Base-by-base conservation (phyloP, 306 rosid species). In the Prunus kanzakura region DNA sequence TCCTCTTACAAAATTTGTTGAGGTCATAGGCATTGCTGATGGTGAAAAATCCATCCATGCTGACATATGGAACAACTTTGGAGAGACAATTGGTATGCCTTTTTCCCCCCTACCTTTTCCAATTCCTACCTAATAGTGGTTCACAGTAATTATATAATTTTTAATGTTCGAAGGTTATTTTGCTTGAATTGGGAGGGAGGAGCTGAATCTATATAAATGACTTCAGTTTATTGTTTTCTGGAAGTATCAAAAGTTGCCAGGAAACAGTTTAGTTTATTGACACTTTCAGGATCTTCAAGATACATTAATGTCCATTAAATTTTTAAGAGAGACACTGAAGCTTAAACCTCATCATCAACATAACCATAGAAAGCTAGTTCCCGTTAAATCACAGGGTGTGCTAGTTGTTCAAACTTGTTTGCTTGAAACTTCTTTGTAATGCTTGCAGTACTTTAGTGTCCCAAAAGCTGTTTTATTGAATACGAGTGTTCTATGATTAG, bases 1-100 rank as follows among this genome's bases (percentile, higher is more conserved):
- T 20, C 74, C 89, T 76, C 92, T 78, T 64, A 83, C 92, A 49
- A 91, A 15, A 56, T 95, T 84, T 83, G 89, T 95, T 5, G 97
- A 95, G 86, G 97, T 95, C 78, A 77, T 92, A 75, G 99, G 99
- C 18, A 76, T 89, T 78, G 97, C 91, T 82, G 93, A 88, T 65
- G 62, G 80, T 70, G 97, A 95, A 22, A 90, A 82, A 71, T 92
- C 92, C 72, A 90, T 95, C 67, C 85, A 67, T 18, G 93, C 92
- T 35, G 95, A 91, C 77, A 69, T 78, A 38, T 95, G 97, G 98
- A 90, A 84, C 76, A 91, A 92, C 82, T 92, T 92, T 81, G 98
- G 97, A 32, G 89, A 88, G 79, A 38, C 86, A 60, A 80, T 90
- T 63, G 99, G 97, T 92, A 92, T 62, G 78, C 2, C 14, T 41